phyloP scores from a whole-genome alignment of 352 stramenopile genomes.

The Phytophthora colocasiae region DNA sequence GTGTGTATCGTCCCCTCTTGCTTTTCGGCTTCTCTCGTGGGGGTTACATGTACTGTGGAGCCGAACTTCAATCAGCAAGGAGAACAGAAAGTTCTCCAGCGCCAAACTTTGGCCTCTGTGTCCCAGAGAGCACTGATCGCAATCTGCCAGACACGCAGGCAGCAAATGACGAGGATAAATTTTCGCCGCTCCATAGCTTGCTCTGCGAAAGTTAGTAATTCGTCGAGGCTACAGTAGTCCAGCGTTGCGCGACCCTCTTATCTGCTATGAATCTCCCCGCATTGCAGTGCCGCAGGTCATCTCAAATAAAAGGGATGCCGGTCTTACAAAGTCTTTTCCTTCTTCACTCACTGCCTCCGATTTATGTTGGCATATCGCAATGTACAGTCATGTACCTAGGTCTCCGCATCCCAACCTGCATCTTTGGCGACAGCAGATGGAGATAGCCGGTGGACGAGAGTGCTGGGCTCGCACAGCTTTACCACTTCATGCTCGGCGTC shows the following conservation, averaged over 20 bases:
- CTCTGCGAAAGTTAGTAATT: conserved; percentile 13
- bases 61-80: too few species aligned
- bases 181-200: conserved; percentile 25
- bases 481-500: conserved; percentile 6
- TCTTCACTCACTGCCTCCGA: not conserved
- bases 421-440: conserved; percentile 34
- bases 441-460: conserved; percentile 24
- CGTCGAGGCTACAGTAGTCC: conserved; percentile 6
- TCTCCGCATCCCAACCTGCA: conserved; percentile 32
- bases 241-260: conserved; percentile 11
- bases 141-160: conserved; percentile 18
- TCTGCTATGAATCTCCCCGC: not conserved
- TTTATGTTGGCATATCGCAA: conserved; percentile 19
- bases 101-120: not conserved
- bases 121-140: not conserved
- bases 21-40: too few species aligned
- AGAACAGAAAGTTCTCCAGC: not conserved
- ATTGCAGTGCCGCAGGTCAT: not conserved
- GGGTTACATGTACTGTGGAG: too few species aligned
- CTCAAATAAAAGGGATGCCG: conserved; percentile 11
- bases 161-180: conserved; percentile 28
- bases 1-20: too few species aligned
- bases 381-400: not conserved
- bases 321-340: not conserved
- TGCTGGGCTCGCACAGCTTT: conserved; percentile 28